Percentiles rank a stretch among this genome's conserved stretches.
These are phyloP conservation scores for Isatis tinctoria DNA, from an alignment of 345 rosid species.

Conservation along the genomic window DNA sequence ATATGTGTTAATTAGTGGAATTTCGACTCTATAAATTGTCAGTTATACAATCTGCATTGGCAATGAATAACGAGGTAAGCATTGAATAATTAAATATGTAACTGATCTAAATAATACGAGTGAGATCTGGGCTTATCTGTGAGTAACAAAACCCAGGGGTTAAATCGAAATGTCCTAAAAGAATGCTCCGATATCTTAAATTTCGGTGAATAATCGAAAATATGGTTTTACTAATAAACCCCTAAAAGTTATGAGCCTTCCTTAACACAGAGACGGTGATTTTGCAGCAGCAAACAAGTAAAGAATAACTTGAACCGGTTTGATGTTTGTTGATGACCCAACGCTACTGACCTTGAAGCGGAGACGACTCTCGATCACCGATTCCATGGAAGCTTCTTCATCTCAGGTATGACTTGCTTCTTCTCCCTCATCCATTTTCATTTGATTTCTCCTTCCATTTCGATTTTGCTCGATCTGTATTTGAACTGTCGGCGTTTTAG, in stretches of 20 bases:
- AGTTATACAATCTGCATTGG: no score
- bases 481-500: not conserved
- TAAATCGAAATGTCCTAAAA: not conserved
- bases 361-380: slow-evolving; percentile 49
- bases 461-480: not conserved
- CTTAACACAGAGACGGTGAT: not conserved
- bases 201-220: not conserved
- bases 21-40: no score
- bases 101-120: no score
- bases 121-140: not conserved
- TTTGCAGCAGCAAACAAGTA: slow-evolving; percentile 17
- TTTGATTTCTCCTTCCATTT: not conserved
- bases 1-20: no score
- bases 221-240: not conserved
- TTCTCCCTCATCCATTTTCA: not conserved
- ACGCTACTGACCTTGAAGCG: slow-evolving; percentile 54
- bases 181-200: not conserved
- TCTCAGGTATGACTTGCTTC: slow-evolving; percentile 43
- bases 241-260: not conserved
- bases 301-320: slow-evolving; percentile 19
- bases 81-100: no score
- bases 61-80: no score
- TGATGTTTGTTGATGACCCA: slow-evolving; percentile 60
- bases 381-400: slow-evolving; percentile 74
- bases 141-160: not conserved